Evolutionary conservation across 208 protist genomes (phyloP).

Genomic region (Hexamita inflata): DNA sequence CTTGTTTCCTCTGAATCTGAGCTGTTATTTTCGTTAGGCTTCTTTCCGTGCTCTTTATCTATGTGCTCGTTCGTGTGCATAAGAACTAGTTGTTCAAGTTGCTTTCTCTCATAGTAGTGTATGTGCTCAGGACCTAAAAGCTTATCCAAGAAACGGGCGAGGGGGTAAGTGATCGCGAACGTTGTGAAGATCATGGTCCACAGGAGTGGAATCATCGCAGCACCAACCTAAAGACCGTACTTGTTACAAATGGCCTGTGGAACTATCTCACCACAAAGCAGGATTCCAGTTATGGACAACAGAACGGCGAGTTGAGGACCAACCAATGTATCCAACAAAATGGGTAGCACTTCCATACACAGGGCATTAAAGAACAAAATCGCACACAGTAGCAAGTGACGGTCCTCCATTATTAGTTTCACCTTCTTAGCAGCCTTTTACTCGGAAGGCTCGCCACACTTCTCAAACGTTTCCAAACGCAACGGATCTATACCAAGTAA

Average conservation of each 20-base stretch:
- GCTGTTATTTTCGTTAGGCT: slow-evolving; percentile 55
- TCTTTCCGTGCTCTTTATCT: slow-evolving; percentile 55
- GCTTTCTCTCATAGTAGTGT: background rate
- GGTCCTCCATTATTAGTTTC: background rate
- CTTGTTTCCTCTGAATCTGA: slow-evolving; percentile 31
- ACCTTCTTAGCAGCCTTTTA: background rate
- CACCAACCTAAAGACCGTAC: slow-evolving; percentile 49
- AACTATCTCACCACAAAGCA: slow-evolving; percentile 59
- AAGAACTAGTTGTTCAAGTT: background rate
- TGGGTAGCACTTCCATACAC: slow-evolving; percentile 42
- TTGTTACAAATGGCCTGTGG: slow-evolving; percentile 57
- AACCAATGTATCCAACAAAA: slow-evolving; percentile 54
- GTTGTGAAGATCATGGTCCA: slow-evolving; percentile 52
- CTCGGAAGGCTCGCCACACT: background rate
- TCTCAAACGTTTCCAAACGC: background rate
- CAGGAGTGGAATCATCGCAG: slow-evolving; percentile 51
- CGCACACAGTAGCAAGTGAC: background rate
- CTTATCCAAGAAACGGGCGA: slow-evolving; percentile 52
- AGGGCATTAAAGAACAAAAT: slow-evolving; percentile 11
- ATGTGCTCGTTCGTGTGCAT: slow-evolving; percentile 38
- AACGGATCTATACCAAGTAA: background rate
- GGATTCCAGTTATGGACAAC: slow-evolving; percentile 50
- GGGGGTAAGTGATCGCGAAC: slow-evolving; percentile 53
- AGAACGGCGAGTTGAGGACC: slow-evolving; percentile 51
- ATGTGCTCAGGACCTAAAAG: slow-evolving; percentile 39